Evolutionary conservation across 108 stramenopile species (phyloP), one percentile per base, ranked within the genome.

Genomic region (Epipyxis sp.): DNA sequence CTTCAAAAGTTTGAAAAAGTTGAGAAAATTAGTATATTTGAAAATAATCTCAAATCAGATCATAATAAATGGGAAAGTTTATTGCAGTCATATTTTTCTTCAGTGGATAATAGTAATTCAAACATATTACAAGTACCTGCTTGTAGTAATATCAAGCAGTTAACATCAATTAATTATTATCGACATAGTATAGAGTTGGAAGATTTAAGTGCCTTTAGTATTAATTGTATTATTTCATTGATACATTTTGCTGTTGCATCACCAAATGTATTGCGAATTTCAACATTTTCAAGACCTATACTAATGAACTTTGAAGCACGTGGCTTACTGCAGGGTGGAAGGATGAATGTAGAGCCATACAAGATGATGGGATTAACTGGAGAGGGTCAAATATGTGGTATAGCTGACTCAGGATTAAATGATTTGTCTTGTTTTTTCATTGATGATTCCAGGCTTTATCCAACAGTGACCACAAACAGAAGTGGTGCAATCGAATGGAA

Each of bases 381-480:
- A 10, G 34, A 37, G 34, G 80, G 76, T 50, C 80, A 82, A 67
- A 80, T 85, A 10, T n/a, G 83, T 42, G 82, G 82, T 1, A 39
- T 86, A 32, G 39, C 37, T 37, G 85, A 86, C 83, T 84, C 84
- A 20, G 85, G 85, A 44, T 68, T 86, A 6, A 83, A 86, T 43
- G 81, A 86, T 30, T 42, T 27, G 44, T 82, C 78, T 40, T 86
- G 85, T 69, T 86, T 86, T 37, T 85, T 86, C 82, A 37, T 57
- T 3, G 84, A 86, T 59, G 68, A 61, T 16, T 69, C 79, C 57
- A 67, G 69, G 25, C 57, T 40, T 42, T 1, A 37, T 16, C 30
- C 82, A 20, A 40, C 43, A 32, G 43, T 69, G 59, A 76, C 77
- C 34, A 78, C 69, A n/a, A 74, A 69, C 68, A 58, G 80, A 13